Evolutionary conservation across 495 filamentous ascomycete genomes (phyloP).

Genomic region (Lasiosphaeria ovina): DNA sequence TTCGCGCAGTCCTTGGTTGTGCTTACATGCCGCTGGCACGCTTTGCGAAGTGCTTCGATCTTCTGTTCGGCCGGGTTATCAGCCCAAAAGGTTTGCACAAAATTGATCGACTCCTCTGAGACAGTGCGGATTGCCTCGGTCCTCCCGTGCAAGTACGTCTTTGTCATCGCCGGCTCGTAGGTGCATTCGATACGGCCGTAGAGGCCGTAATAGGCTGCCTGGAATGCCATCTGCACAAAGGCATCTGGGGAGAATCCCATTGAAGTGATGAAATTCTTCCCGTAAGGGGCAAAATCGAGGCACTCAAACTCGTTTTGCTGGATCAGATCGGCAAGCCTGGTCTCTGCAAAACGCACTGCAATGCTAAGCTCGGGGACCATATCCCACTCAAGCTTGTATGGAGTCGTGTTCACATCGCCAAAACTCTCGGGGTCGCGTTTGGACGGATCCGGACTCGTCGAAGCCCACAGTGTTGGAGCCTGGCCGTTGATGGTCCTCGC

Average conservation of each 20-base stretch:
- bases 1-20: conserved; percentile 87
- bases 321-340: conserved; percentile 88
- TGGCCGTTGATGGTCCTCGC: conserved; percentile 94
- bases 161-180: conserved; percentile 99
- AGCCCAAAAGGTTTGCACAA: conserved; percentile 92
- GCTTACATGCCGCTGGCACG: conserved; percentile 75
- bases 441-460: conserved; percentile 83
- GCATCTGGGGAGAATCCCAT: conserved; percentile 97
- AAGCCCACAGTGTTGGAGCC: conserved; percentile 88
- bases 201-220: conserved; percentile 96
- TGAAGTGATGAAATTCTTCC: conserved; percentile 96
- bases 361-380: conserved; percentile 91
- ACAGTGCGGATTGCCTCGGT: conserved; percentile 93
- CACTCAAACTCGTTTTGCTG: conserved; percentile 95
- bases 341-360: conserved; percentile 92
- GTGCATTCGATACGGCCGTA: conserved; percentile 92
- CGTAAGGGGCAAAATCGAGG: conserved; percentile 83
- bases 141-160: conserved; percentile 85
- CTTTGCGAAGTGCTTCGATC: conserved; percentile 77
- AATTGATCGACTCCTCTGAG: conserved; percentile 74
- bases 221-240: conserved; percentile 98
- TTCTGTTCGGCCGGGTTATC: conserved; percentile 81
- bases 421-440: conserved; percentile 94
- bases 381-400: conserved; percentile 96
- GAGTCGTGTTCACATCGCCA: conserved; percentile 90